Evolutionary conservation across 768 basidiomycete species (phyloP).

Genomic region (Suillus americanus): DNA sequence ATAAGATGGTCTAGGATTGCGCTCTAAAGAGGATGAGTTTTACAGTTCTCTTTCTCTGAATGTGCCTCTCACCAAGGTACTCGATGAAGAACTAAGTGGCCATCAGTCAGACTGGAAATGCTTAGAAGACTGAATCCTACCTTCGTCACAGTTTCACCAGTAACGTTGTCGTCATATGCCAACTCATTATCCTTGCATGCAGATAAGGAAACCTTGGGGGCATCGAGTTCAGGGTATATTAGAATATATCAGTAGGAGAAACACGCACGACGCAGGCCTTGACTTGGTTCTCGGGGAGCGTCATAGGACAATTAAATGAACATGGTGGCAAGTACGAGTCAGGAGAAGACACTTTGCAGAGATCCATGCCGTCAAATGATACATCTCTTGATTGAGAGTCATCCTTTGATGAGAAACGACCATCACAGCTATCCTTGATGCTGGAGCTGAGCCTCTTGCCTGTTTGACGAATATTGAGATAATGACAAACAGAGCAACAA

Average conservation of each 20-base stretch:
- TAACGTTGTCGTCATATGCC: conserved; percentile 21
- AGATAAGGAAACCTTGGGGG: conserved; percentile 26
- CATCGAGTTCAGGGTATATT: not conserved
- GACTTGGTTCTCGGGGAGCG: conserved; percentile 2
- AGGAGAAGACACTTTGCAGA: conserved; percentile 11
- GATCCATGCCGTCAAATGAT: not conserved
- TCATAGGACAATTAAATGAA: conserved; percentile 21
- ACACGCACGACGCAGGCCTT: conserved; percentile 23
- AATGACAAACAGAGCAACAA: not conserved
- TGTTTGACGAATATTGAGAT: not conserved
- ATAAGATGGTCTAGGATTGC: not conserved
- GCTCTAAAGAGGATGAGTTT: not conserved
- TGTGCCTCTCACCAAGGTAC: not conserved
- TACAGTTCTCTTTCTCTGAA: not conserved
- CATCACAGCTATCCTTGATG: not conserved
- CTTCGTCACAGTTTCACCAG: conserved; percentile 22
- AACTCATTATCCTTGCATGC: conserved; percentile 27
- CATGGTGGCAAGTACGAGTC: conserved; percentile 18
- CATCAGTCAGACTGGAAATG: not conserved
- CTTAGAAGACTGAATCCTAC: conserved; percentile 8
- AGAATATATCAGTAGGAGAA: no score
- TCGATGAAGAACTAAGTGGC: not conserved
- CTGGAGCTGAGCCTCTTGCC: not conserved
- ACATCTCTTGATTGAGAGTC: not conserved
- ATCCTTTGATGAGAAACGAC: not conserved